Evolutionary conservation across 2,329 filamentous ascomycete genomes (phyloP).

Genomic region (Elsinoe batatas): DNA sequence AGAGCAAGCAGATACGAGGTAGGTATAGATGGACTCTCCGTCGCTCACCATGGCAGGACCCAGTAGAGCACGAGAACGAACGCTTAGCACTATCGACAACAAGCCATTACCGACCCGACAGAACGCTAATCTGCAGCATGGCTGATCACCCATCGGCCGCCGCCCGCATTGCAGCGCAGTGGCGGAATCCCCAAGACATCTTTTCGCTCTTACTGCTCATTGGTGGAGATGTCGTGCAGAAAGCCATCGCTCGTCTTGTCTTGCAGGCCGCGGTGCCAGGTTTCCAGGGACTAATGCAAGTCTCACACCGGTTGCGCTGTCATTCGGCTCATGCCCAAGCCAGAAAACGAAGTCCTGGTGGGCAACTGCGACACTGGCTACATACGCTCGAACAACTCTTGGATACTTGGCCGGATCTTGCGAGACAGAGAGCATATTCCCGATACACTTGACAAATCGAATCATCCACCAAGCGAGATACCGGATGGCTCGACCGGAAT

Average conservation of each 20-base stretch:
- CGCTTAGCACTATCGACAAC: too few species aligned
- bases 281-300: not conserved
- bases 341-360: not conserved
- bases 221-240: slow-evolving; percentile 8
- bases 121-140: not conserved
- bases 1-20: too few species aligned
- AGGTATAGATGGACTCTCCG: too few species aligned
- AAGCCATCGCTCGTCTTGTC: not conserved
- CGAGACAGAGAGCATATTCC: not conserved
- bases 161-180: not conserved
- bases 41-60: too few species aligned
- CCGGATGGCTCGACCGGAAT: not conserved
- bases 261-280: not conserved
- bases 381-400: not conserved
- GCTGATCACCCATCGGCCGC: not conserved
- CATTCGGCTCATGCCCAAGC: not conserved
- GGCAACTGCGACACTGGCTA: not conserved
- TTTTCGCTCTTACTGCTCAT: slow-evolving; percentile 11
- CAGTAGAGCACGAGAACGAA: too few species aligned
- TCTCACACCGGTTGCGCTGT: not conserved
- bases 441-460: not conserved
- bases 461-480: too few species aligned
- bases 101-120: too few species aligned
- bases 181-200: slow-evolving; percentile 4
- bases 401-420: not conserved